Conservation (phyloP, 495 filamentous ascomycete species). For the Cudoniella acicularis region DNA sequence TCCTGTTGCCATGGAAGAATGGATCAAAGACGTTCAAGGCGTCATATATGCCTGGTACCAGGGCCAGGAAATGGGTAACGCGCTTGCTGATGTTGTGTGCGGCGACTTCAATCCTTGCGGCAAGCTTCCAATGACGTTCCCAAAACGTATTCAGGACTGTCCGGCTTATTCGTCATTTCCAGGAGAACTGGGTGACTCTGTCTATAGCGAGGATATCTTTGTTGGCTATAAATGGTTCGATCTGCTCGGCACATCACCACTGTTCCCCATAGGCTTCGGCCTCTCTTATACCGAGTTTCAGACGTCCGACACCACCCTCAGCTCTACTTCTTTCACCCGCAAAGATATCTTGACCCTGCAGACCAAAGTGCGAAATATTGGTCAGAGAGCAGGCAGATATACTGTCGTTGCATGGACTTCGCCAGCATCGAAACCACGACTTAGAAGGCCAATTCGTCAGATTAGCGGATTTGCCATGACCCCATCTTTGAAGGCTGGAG, state of each 20-base stretch:
- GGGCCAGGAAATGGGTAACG: constrained; percentile 61
- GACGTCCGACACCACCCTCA: background rate
- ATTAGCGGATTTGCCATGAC: no score
- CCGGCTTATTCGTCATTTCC: constrained; percentile 69
- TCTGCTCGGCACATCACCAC: background rate
- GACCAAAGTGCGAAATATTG: no score
- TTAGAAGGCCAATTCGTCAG: no score
- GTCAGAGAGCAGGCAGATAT: no score
- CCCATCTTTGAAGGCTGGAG: no score
- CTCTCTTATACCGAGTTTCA: background rate
- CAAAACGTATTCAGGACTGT: constrained; percentile 61
- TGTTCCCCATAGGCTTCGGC: background rate
- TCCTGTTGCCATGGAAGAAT: constrained; percentile 49
- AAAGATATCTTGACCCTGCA: no score
- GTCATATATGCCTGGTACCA: constrained; percentile 61
- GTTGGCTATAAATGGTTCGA: constrained; percentile 52
- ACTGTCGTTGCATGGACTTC: no score
- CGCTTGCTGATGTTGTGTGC: constrained; percentile 56
- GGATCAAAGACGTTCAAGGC: constrained; percentile 55
- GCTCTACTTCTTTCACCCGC: no score
- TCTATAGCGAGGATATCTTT: constrained; percentile 67
- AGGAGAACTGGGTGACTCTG: constrained; percentile 44
- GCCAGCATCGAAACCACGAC: no score
- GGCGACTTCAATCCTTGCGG: constrained; percentile 62
- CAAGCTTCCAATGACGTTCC: constrained; percentile 67